A percentile compares a stretch with the other conserved stretches of the same genome.
Evolutionary conservation across 2,329 filamentous ascomycete species (phyloP).

Genomic region (Fusarium sacchari): DNA sequence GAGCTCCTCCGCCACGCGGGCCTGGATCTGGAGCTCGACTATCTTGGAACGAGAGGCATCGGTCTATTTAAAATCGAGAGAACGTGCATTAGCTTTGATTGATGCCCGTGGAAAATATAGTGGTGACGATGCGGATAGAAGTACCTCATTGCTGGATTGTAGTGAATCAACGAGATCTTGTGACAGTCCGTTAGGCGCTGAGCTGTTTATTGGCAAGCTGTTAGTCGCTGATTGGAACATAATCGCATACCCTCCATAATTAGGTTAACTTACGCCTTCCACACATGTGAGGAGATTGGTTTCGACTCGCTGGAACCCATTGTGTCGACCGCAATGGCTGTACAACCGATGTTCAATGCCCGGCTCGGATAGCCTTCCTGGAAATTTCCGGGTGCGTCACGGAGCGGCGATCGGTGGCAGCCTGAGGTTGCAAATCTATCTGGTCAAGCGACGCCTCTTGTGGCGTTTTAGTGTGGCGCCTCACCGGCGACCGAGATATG

Average conservation of each 20-base stretch:
- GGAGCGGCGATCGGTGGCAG: slow-evolving; percentile 41
- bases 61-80: slow-evolving; percentile 67
- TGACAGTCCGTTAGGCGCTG: slow-evolving; percentile 70
- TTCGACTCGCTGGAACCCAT: slow-evolving; percentile 70
- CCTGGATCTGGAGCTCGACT: slow-evolving; percentile 87
- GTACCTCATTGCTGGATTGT: slow-evolving; percentile 86
- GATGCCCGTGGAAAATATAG: not conserved
- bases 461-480: slow-evolving; percentile 33
- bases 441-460: slow-evolving; percentile 17
- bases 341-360: slow-evolving; percentile 44
- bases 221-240: slow-evolving; percentile 30
- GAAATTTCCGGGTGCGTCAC: slow-evolving; percentile 51
- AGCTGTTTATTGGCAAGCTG: slow-evolving; percentile 47
- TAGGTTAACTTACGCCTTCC: slow-evolving; percentile 63
- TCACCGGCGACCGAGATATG: not conserved
- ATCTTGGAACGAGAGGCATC: slow-evolving; percentile 86
- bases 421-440: slow-evolving; percentile 44
- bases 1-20: slow-evolving; percentile 86
- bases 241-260: not conserved
- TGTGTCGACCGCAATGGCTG: slow-evolving; percentile 53
- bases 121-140: slow-evolving; percentile 22
- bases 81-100: slow-evolving; percentile 23
- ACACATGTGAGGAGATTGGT: slow-evolving; percentile 56
- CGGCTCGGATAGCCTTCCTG: slow-evolving; percentile 44
- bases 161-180: slow-evolving; percentile 84